Conservation (phyloP, 768 basidiomycete species). For the Mycena venus region DNA sequence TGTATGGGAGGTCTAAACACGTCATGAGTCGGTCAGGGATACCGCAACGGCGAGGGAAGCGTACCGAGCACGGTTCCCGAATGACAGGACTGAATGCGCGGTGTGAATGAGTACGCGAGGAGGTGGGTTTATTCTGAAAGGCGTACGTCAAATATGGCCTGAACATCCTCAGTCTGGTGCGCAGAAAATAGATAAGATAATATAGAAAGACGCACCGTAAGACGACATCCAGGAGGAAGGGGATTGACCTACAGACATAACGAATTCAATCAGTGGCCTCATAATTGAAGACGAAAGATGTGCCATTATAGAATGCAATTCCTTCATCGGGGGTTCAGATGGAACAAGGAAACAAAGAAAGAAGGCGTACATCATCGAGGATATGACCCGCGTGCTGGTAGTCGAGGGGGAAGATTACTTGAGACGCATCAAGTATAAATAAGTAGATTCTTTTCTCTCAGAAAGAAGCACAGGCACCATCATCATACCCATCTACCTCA, state of each 20-base stretch:
- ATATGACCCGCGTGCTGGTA: constrained; percentile 84
- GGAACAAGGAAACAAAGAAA: neutral
- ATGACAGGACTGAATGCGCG: constrained; percentile 58
- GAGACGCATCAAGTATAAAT: neutral
- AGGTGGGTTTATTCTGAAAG: too few species aligned
- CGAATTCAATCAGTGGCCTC: too few species aligned
- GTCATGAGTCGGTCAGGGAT: too few species aligned
- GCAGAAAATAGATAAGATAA: neutral
- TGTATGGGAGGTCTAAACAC: constrained; percentile 67
- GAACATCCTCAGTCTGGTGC: too few species aligned
- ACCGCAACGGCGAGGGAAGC: too few species aligned
- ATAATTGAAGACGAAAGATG: neutral
- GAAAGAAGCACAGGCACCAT: constrained; percentile 62
- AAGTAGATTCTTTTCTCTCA: too few species aligned
- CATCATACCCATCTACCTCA: constrained; percentile 84
- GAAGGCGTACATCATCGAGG: constrained; percentile 69
- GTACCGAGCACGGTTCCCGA: constrained; percentile 66
- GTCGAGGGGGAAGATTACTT: constrained; percentile 92
- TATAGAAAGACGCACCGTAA: constrained; percentile 57
- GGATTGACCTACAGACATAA: constrained; percentile 59
- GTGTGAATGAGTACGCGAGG: too few species aligned
- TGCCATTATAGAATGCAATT: constrained; percentile 65
- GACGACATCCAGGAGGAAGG: constrained; percentile 61
- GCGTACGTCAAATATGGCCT: constrained; percentile 68
- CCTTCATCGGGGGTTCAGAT: constrained; percentile 45